These are phyloP conservation scores for Erythrobasidium yunnanense DNA, from an alignment of 768 basidiomycete species.

Conservation along the genomic window DNA sequence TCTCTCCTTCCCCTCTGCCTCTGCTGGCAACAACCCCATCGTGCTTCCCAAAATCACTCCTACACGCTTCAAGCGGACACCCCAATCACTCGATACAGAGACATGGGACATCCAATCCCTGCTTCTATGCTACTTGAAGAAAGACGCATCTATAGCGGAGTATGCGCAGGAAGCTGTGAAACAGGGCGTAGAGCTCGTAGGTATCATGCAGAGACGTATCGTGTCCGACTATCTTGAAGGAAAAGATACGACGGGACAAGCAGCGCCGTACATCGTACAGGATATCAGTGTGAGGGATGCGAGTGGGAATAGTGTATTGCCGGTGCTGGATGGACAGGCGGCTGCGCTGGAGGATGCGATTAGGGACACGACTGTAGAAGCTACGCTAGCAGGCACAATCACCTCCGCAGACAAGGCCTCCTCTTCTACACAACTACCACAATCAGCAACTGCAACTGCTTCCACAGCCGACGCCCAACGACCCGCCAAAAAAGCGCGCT, in stretches of 20 bases:
- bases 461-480: not conserved
- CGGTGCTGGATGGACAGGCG: too few species aligned
- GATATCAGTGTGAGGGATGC: not conserved
- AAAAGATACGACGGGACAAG: slow-evolving; percentile 45
- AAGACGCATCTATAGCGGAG: slow-evolving; percentile 64
- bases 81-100: slow-evolving; percentile 42
- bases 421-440: slow-evolving; percentile 28
- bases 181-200: slow-evolving; percentile 63
- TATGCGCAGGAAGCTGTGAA: slow-evolving; percentile 80
- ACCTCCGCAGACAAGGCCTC: not conserved
- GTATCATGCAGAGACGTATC: slow-evolving; percentile 72
- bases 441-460: slow-evolving; percentile 46
- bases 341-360: slow-evolving; percentile 3
- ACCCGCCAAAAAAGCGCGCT: slow-evolving; percentile 53
- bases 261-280: slow-evolving; percentile 28
- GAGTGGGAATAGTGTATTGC: too few species aligned
- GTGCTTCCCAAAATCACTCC: slow-evolving; percentile 58
- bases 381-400: not conserved
- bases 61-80: slow-evolving; percentile 68
- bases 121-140: slow-evolving; percentile 68
- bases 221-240: slow-evolving; percentile 75
- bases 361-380: not conserved
- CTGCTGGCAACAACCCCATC: slow-evolving; percentile 7
- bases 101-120: slow-evolving; percentile 66
- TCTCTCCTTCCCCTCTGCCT: slow-evolving; percentile 50